Percentiles rank a stretch among this genome's conserved stretches.
Conservation (phyloP, 306 rosid genomes). For the Pyrus betulifolia region DNA sequence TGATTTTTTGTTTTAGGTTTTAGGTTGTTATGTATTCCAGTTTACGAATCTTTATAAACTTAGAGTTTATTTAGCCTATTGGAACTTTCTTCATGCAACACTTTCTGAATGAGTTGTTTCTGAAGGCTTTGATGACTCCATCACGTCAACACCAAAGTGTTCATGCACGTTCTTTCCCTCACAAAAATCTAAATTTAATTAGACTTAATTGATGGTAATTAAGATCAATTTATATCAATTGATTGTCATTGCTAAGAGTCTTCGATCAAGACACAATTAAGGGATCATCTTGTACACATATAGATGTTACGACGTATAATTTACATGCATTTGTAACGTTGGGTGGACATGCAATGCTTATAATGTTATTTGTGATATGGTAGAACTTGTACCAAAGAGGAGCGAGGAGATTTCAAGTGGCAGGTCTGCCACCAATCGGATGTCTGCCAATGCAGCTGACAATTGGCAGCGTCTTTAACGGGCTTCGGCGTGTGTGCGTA, state of each 20-base stretch:
- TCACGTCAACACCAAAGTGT: background rate
- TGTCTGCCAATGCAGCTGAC: slow-evolving; percentile 33
- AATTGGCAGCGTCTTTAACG: background rate
- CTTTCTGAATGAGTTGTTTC: no score
- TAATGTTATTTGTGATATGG: background rate
- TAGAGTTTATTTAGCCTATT: no score
- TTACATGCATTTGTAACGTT: background rate
- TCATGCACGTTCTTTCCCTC: no score
- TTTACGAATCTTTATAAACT: no score
- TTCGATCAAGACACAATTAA: no score
- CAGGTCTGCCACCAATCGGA: slow-evolving; percentile 45
- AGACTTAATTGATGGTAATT: no score
- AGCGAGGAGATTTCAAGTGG: slow-evolving; percentile 27
- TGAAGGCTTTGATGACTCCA: background rate
- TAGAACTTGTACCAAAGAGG: slow-evolving; percentile 28
- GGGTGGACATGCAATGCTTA: background rate
- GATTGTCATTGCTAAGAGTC: background rate
- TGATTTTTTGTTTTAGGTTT: no score
- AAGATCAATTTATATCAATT: no score
- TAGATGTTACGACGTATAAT: no score
- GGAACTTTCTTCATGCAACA: background rate
- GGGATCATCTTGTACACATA: background rate
- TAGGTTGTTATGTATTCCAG: no score
- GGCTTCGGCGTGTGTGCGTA: slow-evolving; percentile 23
- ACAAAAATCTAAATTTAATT: no score